Conservation (phyloP, 495 filamentous ascomycete genomes). For the Barbatosphaeria neglecta region DNA sequence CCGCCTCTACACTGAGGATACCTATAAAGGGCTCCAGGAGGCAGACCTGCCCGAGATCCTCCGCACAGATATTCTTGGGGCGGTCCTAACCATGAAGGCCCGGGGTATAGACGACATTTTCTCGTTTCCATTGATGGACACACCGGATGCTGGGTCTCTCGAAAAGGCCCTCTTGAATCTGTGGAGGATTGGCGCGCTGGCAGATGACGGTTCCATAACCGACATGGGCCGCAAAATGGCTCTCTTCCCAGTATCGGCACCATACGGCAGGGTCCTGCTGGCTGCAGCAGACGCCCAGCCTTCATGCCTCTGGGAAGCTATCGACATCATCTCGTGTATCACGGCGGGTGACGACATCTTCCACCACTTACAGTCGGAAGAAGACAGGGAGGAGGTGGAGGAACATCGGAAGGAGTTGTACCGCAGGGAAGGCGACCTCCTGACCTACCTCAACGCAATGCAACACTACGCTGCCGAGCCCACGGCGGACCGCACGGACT, state of each 20-base stretch:
- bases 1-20: conserved; percentile 75
- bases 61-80: conserved; percentile 72
- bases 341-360: conserved; percentile 82
- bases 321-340: conserved; percentile 84
- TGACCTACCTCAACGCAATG: conserved; percentile 76
- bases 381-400: conserved; percentile 67
- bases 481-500: conserved; percentile 50
- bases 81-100: conserved; percentile 90
- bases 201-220: conserved; percentile 62
- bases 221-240: conserved; percentile 65
- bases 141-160: conserved; percentile 62
- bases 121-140: conserved; percentile 75
- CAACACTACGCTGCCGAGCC: conserved; percentile 69
- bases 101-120: conserved; percentile 74
- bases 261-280: conserved; percentile 69
- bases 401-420: conserved; percentile 59
- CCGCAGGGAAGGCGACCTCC: conserved; percentile 76
- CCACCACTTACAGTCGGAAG: conserved; percentile 66
- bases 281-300: conserved; percentile 60
- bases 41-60: conserved; percentile 81
- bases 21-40: conserved; percentile 58
- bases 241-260: conserved; percentile 68
- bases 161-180: conserved; percentile 79
- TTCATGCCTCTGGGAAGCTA: conserved; percentile 67
- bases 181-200: conserved; percentile 62